Base-by-base conservation (phyloP, 768 basidiomycete genomes). In the Tulasnella calospora region DNA sequence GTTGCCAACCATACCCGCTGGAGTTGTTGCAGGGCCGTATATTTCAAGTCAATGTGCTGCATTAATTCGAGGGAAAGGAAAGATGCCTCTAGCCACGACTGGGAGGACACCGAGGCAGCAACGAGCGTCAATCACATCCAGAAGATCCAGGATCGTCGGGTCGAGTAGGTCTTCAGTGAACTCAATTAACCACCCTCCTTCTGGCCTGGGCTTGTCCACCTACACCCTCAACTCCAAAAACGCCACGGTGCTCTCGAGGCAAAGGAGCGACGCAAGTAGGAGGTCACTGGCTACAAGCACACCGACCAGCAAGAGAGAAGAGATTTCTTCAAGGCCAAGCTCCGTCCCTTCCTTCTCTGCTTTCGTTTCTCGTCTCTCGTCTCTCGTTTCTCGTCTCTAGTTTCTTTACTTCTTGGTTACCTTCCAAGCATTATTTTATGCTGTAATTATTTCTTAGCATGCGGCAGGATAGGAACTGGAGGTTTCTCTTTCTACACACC, bases 81-180 rank as follows among this genome's bases (percentile, higher is more conserved):
- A 69, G 76, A 69, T 71, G 21, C 36, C 57, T 21, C 9, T 33
- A 5, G 41, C 40, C 41, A 38, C 67, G 15, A 41, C 33, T 9
- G 38, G 21, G 8, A 8, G n/a, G 23, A 51, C 38, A n/a, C 69
- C 36, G 6, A 40, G 76, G 77, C 85, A 87, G 21, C 91, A 92
- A 74, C 89, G 94, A 23, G 90, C 90, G 0, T 92, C 92, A 0
- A 85, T 91, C 61, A 93, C 93, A 0, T 96, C 95, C 33, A 89
- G 93, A 70, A 90, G 96, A 36, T 96, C 95, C 19, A 96, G 94
- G 83, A 95, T 94, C 79, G 92, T 96, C 80, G 96, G 95, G 82
- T 98, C 96, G 8, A 87, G 92, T 44, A 87, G 95, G 35, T 91
- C 90, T 0, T 91, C 90, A 12, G 84, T 87, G 15, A 86, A 87